phyloP scores from a whole-genome alignment of 2,329 filamentous ascomycete species.

The Ascocoryne sarcoides region DNA sequence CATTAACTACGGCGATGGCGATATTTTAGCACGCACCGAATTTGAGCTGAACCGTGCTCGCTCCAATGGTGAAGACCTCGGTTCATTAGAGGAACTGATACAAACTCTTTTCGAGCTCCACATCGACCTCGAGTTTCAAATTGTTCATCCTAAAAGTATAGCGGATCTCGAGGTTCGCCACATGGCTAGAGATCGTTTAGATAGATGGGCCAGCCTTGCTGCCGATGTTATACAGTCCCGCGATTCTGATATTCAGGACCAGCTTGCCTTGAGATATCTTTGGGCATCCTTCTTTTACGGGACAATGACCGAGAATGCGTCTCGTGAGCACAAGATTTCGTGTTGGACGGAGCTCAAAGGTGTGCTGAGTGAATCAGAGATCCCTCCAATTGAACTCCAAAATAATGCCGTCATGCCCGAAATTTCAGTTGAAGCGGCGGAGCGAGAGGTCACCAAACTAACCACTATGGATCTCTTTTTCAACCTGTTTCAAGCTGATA shows the following conservation, averaged over 20 bases:
- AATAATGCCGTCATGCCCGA: constrained; percentile 89
- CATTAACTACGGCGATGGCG: constrained; percentile 38
- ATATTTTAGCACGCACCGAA: constrained; percentile 39
- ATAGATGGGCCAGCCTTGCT: constrained; percentile 50
- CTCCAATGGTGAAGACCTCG: constrained; percentile 24
- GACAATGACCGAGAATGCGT: constrained; percentile 44
- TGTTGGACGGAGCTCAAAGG: constrained; percentile 55
- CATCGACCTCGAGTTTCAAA: constrained; percentile 55
- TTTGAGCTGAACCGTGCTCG: constrained; percentile 32
- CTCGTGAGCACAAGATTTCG: constrained; percentile 50
- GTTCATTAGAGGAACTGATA: constrained; percentile 40
- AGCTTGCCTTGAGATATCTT: constrained; percentile 50
- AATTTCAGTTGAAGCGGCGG: constrained; percentile 72
- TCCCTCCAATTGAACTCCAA: constrained; percentile 51
- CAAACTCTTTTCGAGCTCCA: constrained; percentile 59
- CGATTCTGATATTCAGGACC: constrained; percentile 20
- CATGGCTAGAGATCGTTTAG: constrained; percentile 48
- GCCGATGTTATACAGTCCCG: constrained; percentile 38
- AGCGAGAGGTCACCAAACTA: constrained; percentile 83
- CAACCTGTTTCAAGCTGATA: constrained; percentile 76
- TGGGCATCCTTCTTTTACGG: constrained; percentile 58
- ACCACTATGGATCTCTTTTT: constrained; percentile 97
- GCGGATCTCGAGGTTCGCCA: constrained; percentile 41
- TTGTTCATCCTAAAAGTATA: constrained; percentile 50
- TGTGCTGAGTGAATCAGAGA: constrained; percentile 39